A percentile compares a stretch with the other conserved stretches of the same genome.
phyloP scores from a whole-genome alignment of 1,139 yeast species.

The Scheffersomyces cryptocercus region DNA sequence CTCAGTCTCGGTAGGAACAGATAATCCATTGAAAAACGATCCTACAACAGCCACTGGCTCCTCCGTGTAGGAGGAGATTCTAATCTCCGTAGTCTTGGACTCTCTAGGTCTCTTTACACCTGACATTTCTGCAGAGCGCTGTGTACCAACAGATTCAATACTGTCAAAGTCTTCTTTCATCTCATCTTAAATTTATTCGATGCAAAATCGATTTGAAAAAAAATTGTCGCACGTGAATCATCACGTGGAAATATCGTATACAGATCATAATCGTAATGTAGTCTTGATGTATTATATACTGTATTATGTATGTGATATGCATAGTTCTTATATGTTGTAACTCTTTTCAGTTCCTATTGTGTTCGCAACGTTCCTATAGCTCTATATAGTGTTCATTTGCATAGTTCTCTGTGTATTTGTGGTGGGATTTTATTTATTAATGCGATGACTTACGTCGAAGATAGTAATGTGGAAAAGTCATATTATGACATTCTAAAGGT shows the following conservation, averaged over 20 bases:
- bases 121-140: slow-evolving; percentile 10
- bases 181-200: slow-evolving; percentile 5
- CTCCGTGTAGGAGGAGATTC: slow-evolving; percentile 29
- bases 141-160: too few relatives aligned
- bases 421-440: too few relatives aligned
- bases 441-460: slow-evolving; percentile 2
- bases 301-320: too few relatives aligned
- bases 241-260: too few relatives aligned
- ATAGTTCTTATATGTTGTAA: too few relatives aligned
- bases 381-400: too few relatives aligned
- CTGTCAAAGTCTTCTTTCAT: slow-evolving; percentile 4
- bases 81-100: slow-evolving; percentile 28
- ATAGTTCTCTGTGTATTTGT: too few relatives aligned
- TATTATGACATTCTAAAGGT: slow-evolving; percentile 60
- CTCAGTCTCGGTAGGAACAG: slow-evolving; percentile 56
- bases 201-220: not conserved
- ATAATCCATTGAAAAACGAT: slow-evolving; percentile 74
- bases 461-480: slow-evolving; percentile 3
- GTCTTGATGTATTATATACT: too few relatives aligned
- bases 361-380: too few relatives aligned
- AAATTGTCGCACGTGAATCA: too few relatives aligned
- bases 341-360: too few relatives aligned
- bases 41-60: slow-evolving; percentile 47
- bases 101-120: slow-evolving; percentile 26
- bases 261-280: too few relatives aligned